Conservation (phyloP, 352 stramenopile species). For the Chrysophaeum taylorii region DNA sequence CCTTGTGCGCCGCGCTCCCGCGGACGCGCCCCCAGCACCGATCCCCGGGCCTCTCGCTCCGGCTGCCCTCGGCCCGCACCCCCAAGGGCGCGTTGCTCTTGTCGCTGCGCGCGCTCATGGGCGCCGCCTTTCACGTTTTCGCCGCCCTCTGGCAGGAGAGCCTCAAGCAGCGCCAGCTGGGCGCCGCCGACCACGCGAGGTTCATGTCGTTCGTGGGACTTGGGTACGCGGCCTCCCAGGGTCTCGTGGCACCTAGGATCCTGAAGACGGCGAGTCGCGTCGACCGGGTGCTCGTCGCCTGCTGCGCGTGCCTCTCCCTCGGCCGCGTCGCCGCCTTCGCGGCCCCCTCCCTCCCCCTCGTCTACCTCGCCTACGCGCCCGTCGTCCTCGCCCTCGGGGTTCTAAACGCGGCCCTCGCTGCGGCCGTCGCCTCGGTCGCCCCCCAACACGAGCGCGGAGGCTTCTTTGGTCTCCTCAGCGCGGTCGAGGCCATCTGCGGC, state of each 20-base stretch:
- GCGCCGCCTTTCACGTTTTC: neutral
- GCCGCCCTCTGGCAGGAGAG: neutral
- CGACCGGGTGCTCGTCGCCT: neutral
- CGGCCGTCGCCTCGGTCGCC: neutral
- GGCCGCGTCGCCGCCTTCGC: neutral
- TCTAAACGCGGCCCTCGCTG: neutral
- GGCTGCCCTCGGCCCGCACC: neutral
- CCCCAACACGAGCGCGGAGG: neutral
- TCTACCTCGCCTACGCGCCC: neutral
- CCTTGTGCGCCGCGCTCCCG: neutral
- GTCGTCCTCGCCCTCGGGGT: neutral
- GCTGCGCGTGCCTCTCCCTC: neutral
- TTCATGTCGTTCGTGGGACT: neutral
- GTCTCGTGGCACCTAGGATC: neutral
- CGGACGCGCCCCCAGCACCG: neutral
- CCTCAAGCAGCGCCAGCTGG: neutral
- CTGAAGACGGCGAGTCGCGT: too few relatives aligned
- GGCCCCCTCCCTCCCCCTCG: neutral
- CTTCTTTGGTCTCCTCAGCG: neutral
- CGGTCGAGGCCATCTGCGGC: neutral
- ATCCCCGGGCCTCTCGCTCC: neutral
- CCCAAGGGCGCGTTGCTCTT: neutral
- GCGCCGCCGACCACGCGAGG: neutral
- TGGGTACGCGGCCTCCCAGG: neutral
- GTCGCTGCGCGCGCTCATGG: neutral